These are phyloP conservation scores for Syncephalastrum sp. DNA, from an alignment of 371 early-diverging fungal genomes.

Conservation along the genomic window DNA sequence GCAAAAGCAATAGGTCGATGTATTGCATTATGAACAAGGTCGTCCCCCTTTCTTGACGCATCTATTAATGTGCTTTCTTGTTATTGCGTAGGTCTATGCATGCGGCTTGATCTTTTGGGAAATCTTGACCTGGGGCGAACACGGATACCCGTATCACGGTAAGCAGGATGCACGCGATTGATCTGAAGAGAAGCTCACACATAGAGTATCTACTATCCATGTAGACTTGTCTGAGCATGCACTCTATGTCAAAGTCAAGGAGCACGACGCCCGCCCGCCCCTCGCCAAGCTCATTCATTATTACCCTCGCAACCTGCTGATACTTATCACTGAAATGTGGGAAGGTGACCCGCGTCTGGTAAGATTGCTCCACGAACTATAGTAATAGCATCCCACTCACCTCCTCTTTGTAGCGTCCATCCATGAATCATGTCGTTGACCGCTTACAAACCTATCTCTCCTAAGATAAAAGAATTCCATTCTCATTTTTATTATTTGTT, in stretches of 20 bases:
- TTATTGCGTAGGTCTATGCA: slow-evolving; percentile 56
- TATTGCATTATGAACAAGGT: slow-evolving; percentile 10
- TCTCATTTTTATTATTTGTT: slow-evolving; percentile 2
- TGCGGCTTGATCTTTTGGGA: slow-evolving; percentile 82
- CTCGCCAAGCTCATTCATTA: slow-evolving; percentile 49
- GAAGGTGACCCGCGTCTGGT: slow-evolving; percentile 57
- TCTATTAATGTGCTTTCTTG: background rate
- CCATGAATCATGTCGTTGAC: slow-evolving; percentile 68
- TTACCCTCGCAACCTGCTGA: slow-evolving; percentile 60
- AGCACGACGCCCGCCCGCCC: slow-evolving; percentile 60
- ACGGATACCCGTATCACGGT: slow-evolving; percentile 74
- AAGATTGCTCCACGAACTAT: slow-evolving; percentile 6
- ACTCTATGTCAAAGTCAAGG: slow-evolving; percentile 53
- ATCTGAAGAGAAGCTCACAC: background rate
- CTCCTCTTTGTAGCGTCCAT: slow-evolving; percentile 45
- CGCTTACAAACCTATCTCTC: slow-evolving; percentile 55
- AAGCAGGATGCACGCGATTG: background rate
- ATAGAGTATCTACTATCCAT: background rate
- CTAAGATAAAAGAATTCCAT: slow-evolving; percentile 18
- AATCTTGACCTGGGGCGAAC: slow-evolving; percentile 73
- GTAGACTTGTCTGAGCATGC: slow-evolving; percentile 37
- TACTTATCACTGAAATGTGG: slow-evolving; percentile 77
- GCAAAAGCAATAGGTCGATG: slow-evolving; percentile 27
- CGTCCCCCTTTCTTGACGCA: background rate
- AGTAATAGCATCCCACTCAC: background rate